Conservation (phyloP, 2,329 filamentous ascomycete genomes). For the Aspergillus pseudonomiae region DNA sequence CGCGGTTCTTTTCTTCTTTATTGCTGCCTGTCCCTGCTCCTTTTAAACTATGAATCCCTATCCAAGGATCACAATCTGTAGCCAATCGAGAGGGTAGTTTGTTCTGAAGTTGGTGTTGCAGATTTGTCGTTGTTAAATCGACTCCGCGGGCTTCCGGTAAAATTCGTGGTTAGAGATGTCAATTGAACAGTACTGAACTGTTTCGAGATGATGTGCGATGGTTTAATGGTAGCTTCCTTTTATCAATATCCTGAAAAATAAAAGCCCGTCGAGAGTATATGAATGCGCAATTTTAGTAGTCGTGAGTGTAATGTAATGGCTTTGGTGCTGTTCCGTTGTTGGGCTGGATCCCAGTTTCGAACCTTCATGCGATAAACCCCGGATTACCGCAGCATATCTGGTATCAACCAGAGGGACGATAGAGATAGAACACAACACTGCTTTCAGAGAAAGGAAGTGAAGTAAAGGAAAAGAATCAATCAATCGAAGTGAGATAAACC, state of each 20-base stretch:
- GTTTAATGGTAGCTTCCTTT: neutral
- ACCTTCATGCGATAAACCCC: slow-evolving; percentile 1
- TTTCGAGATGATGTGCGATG: neutral
- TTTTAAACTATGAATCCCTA: neutral
- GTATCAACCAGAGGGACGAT: neutral
- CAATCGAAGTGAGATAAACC: slow-evolving; percentile 2
- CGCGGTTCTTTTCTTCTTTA: neutral
- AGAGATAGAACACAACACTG: no score
- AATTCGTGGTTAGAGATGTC: neutral
- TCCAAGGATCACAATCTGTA: neutral
- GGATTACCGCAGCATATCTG: slow-evolving; percentile 7
- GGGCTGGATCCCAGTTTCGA: neutral
- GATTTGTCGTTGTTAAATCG: slow-evolving; percentile 7
- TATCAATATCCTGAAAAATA: neutral
- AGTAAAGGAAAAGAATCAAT: neutral
- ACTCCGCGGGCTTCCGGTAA: slow-evolving; percentile 24
- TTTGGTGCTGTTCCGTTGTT: neutral
- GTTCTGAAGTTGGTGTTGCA: neutral
- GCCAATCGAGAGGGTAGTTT: neutral
- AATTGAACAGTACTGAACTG: neutral
- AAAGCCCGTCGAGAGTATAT: neutral
- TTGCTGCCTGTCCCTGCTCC: neutral
- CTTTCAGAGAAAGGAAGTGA: neutral
- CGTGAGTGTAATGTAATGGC: slow-evolving; percentile 1
- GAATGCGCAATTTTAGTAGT: neutral